Percentiles rank a stretch among this genome's conserved stretches.
These are phyloP conservation scores for Penicillium sp. DNA, from an alignment of 2,329 filamentous ascomycete genomes.

Conservation along the genomic window DNA sequence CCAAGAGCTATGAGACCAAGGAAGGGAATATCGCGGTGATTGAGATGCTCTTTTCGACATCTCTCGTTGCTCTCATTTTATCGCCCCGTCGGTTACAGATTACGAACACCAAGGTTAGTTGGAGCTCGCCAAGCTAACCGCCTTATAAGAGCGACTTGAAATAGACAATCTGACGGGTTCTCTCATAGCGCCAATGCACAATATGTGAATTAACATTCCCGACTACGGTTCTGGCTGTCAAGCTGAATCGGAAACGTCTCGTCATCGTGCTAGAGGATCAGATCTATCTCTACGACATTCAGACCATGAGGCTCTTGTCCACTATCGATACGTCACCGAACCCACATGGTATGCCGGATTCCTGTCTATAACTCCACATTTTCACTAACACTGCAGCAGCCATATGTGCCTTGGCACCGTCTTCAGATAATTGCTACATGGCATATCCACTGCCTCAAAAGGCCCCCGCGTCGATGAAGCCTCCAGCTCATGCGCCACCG, in stretches of 20 bases:
- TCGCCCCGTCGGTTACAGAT: slow-evolving; percentile 91
- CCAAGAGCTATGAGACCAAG: slow-evolving; percentile 88
- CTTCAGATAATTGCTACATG: slow-evolving; percentile 91
- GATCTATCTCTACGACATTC: slow-evolving; percentile 97
- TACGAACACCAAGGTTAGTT: slow-evolving; percentile 85
- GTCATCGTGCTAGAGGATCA: slow-evolving; percentile 92
- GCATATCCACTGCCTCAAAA: slow-evolving; percentile 81
- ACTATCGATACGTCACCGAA: slow-evolving; percentile 94
- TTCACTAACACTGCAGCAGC: slow-evolving; percentile 43
- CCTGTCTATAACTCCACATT: not conserved
- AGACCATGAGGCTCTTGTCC: slow-evolving; percentile 92
- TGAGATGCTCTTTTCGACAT: slow-evolving; percentile 98
- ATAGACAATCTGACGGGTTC: slow-evolving; percentile 3
- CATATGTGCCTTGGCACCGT: slow-evolving; percentile 87
- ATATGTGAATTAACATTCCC: slow-evolving; percentile 99
- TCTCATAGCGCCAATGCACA: slow-evolving; percentile 61
- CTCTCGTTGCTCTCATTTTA: slow-evolving; percentile 85
- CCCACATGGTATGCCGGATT: slow-evolving; percentile 55
- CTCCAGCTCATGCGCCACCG: slow-evolving; percentile 79
- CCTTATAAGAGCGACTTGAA: not conserved
- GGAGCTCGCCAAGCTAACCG: slow-evolving; percentile 6
- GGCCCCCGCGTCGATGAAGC: slow-evolving; percentile 49
- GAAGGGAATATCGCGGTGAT: slow-evolving; percentile 93
- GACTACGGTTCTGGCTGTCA: slow-evolving; percentile 89
- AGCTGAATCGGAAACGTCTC: slow-evolving; percentile 87